phyloP scores from a whole-genome alignment of 1,284 basidiomycete species.

The Singerocomus rubriflavus region DNA sequence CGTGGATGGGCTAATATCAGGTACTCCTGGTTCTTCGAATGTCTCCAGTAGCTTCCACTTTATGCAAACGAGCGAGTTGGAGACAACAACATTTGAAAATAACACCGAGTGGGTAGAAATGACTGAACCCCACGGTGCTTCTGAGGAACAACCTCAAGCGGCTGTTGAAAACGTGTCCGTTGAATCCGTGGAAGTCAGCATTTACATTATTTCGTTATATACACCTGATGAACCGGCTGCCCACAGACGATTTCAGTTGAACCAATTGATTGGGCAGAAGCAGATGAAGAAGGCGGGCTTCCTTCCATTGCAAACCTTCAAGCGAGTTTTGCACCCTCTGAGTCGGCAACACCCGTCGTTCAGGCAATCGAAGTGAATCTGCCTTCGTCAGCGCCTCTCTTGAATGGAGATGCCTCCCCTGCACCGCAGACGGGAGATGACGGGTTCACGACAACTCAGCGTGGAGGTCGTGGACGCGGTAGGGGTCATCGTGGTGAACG shows the following conservation, averaged over 20 bases:
- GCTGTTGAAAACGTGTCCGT: constrained; percentile 29
- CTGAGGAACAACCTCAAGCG: constrained; percentile 28
- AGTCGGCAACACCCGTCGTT: constrained; percentile 51
- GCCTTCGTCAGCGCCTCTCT: constrained; percentile 26
- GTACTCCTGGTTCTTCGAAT: constrained; percentile 33
- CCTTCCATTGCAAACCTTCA: constrained; percentile 58
- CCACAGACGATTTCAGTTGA: constrained; percentile 22
- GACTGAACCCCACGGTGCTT: constrained; percentile 21
- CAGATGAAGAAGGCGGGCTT: constrained; percentile 51
- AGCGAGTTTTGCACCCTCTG: constrained; percentile 47
- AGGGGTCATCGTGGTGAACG: constrained; percentile 41
- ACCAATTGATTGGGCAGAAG: constrained; percentile 56
- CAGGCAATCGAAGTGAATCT: constrained; percentile 39
- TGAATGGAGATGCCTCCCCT: constrained; percentile 30
- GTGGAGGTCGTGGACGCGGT: constrained; percentile 42
- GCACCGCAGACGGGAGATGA: constrained; percentile 48
- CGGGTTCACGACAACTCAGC: constrained; percentile 50
- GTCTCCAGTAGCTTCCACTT: constrained; percentile 63
- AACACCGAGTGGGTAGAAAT: constrained; percentile 52
- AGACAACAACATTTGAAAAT: constrained; percentile 46
- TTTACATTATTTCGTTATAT: background rate
- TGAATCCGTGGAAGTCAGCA: constrained; percentile 26
- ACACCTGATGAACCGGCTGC: constrained; percentile 7
- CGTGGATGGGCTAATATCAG: constrained; percentile 29
- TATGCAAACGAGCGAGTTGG: constrained; percentile 76